Conservation (phyloP, 495 filamentous ascomycete species). For the Neurospora intermedia region DNA sequence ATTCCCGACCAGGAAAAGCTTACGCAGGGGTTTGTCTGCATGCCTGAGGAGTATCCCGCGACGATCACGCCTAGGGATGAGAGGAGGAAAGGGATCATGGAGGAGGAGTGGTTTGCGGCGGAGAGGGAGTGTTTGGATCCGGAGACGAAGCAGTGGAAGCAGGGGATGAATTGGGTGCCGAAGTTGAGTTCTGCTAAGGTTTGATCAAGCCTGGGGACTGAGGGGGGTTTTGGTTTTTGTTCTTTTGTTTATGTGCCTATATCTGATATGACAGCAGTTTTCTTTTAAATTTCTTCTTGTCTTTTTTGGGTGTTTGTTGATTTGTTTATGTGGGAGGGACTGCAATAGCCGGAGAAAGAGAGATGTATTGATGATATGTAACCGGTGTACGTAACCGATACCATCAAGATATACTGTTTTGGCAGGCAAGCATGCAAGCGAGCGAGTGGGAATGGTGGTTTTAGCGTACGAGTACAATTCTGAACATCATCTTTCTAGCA, state of each 20-base stretch:
- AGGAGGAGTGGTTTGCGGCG: slow-evolving; percentile 26
- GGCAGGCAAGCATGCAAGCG: background rate
- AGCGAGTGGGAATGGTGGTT: background rate
- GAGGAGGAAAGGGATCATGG: slow-evolving; percentile 17
- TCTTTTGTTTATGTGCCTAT: background rate
- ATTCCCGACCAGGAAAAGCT: slow-evolving; percentile 30
- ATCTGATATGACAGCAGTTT: no score
- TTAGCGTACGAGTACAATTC: background rate
- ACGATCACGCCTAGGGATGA: slow-evolving; percentile 24
- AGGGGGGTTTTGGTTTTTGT: background rate
- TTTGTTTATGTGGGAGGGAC: background rate
- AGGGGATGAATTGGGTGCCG: slow-evolving; percentile 3
- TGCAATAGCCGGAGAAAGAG: background rate
- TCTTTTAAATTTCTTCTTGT: no score
- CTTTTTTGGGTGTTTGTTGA: no score
- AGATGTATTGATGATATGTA: background rate
- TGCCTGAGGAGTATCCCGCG: slow-evolving; percentile 29
- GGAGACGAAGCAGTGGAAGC: slow-evolving; percentile 18
- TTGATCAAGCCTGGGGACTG: no score
- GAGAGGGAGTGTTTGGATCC: slow-evolving; percentile 24
- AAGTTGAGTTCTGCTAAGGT: background rate
- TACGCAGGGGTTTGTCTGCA: slow-evolving; percentile 34
- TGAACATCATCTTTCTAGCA: background rate
- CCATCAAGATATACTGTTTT: background rate
- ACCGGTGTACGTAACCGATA: background rate